Evolutionary conservation across 2,329 filamentous ascomycete genomes (phyloP), one percentile per base, ranked within the genome.

Genomic region (Fusarium bulbicola): DNA sequence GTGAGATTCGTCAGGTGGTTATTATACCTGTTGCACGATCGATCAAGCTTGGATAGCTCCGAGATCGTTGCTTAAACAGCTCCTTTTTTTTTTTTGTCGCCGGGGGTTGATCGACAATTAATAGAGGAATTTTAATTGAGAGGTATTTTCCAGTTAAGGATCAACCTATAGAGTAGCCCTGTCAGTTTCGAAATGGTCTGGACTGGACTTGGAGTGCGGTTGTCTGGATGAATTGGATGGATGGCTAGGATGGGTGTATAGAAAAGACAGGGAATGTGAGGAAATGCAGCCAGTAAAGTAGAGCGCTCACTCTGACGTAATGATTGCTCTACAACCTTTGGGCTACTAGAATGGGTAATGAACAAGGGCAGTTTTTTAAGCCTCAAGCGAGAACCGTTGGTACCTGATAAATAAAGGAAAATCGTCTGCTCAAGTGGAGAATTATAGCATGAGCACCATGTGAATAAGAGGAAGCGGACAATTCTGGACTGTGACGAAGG

Each of bases 1-100:
- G 73, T 77, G 66, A 76, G 70, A 74, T 77, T 76, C 66, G 61
- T 77, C 70, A 71, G 75, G 68, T 74, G 75, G 63, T 65, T 69
- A 65, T 58, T 71, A 63, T 58, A 76, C 47, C 53, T 68, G 63
- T 63, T 59, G 50, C 65, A 59, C 63, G 36, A 42, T 59, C 24
- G 57, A 42, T 47, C 52, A 70, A 76, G 74, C 74, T 77, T 77
- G 70, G 75, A 74, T 70, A 74, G 74, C 74, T 76, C 70, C 53
- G 50, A 54, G 76, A 61, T 68, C 70, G 73, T 64, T 71, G 72
- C 73, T 75, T 30, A 30, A 45, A 53, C 42, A 43, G 61, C 63
- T 73, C 63, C 50, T 54, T 59, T 59, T 52, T 59, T 40, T 53
- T 42, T 49, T 42, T 24, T 64, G 46, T 30, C 39, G 36, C 47